These are phyloP conservation scores for Lactarius akahatsu DNA, from an alignment of 768 basidiomycete species.

Conservation along the genomic window DNA sequence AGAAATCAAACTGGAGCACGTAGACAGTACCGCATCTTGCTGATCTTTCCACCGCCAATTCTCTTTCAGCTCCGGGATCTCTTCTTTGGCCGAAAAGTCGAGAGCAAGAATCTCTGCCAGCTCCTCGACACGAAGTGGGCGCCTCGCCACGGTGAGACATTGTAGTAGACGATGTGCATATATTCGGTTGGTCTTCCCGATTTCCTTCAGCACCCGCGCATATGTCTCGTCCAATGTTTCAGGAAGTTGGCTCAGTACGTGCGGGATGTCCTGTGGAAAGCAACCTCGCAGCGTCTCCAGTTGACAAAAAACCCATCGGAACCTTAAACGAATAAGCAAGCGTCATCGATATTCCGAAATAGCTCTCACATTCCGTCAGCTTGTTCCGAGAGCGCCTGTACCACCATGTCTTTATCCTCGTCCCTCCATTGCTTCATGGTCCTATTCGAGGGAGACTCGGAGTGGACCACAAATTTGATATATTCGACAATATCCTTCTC, in stretches of 20 bases:
- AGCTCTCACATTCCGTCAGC: neutral
- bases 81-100: neutral
- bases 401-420: neutral
- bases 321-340: neutral
- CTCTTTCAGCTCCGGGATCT: neutral
- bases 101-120: neutral
- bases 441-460: too few relatives aligned
- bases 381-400: neutral
- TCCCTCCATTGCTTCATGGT: neutral
- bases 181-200: neutral
- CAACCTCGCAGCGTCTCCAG: neutral
- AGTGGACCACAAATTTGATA: neutral
- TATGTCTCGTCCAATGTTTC: neutral
- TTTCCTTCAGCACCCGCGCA: neutral
- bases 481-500: neutral
- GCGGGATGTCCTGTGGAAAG: neutral
- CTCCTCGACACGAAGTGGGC: neutral
- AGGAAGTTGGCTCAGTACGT: neutral
- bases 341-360: neutral
- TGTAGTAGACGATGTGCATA: neutral
- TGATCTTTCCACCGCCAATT: neutral
- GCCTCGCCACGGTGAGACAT: neutral
- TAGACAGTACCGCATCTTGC: neutral
- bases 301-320: neutral
- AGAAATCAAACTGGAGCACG: neutral